A percentile compares a stretch with the other conserved stretches of the same genome.
Evolutionary conservation across 2,329 filamentous ascomycete species (phyloP).

Genomic region (Chrysosphaeria jannelii): DNA sequence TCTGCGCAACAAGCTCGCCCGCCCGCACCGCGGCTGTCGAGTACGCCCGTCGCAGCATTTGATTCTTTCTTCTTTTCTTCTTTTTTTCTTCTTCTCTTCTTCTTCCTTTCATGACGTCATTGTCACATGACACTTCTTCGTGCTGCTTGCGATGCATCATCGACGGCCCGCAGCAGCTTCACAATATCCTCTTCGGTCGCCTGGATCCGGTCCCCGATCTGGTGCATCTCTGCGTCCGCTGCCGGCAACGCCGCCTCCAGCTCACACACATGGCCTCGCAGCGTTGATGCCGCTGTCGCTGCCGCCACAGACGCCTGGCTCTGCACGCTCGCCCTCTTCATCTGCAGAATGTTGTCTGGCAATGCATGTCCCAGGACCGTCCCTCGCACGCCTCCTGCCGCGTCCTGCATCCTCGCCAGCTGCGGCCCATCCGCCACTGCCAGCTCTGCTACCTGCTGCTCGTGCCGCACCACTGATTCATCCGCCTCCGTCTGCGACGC

Average conservation of each 20-base stretch:
- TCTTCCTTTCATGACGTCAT: no score
- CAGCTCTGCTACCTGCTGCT: conserved; percentile 51
- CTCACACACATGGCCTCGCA: conserved; percentile 54
- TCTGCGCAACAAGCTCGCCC: no score
- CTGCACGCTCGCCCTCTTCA: conserved; percentile 11
- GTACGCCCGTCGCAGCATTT: no score
- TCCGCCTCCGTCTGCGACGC: conserved; percentile 65
- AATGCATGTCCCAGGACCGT: neutral
- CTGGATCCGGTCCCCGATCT: conserved; percentile 60
- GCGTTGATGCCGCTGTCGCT: conserved; percentile 9
- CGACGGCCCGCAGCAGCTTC: conserved; percentile 43
- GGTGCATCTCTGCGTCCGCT: conserved; percentile 56
- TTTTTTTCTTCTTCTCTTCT: no score
- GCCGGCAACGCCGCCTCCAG: conserved; percentile 54
- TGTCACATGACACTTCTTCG: neutral
- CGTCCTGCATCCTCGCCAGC: conserved; percentile 39
- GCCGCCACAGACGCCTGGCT: no score
- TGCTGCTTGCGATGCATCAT: conserved; percentile 38
- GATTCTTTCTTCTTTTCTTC: no score
- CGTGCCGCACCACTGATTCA: conserved; percentile 52
- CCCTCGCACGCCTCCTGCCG: conserved; percentile 5
- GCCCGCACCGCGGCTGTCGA: no score
- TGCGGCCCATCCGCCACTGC: conserved; percentile 51
- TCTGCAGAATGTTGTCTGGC: conserved; percentile 1
- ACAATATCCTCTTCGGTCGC: conserved; percentile 57